Percentiles rank a stretch among this genome's conserved stretches.
Evolutionary conservation across 805 yeast species (phyloP).

Genomic region (Myxozyma melibiosi): DNA sequence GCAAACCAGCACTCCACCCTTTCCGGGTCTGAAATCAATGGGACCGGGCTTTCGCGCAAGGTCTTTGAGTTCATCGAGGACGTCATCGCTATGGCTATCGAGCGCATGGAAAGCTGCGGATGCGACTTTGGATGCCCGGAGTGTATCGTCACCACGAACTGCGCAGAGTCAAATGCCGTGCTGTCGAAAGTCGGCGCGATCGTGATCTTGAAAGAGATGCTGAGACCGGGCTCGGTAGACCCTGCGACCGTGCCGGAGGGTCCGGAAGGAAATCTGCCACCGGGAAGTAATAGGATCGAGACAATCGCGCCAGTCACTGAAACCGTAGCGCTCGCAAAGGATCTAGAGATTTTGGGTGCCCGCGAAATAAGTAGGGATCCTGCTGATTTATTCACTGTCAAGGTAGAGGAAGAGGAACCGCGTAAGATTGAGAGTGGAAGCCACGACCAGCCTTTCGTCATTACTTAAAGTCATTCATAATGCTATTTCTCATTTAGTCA

Average conservation of each 20-base stretch:
- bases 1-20: slow-evolving; percentile 2
- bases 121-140: slow-evolving; percentile 71
- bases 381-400: slow-evolving; percentile 9
- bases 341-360: slow-evolving; percentile 44
- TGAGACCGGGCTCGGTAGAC: neutral
- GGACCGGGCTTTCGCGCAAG: slow-evolving; percentile 67
- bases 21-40: neutral
- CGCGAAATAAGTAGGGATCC: slow-evolving; percentile 1
- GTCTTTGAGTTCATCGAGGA: slow-evolving; percentile 78
- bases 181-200: slow-evolving; percentile 85
- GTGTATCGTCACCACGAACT: slow-evolving; percentile 81
- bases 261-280: slow-evolving; percentile 77
- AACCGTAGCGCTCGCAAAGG: slow-evolving; percentile 62
- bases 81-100: slow-evolving; percentile 61
- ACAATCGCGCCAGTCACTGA: slow-evolving; percentile 61
- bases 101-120: slow-evolving; percentile 62
- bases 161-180: slow-evolving; percentile 80
- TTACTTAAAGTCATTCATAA: neutral
- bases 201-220: slow-evolving; percentile 62
- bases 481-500: neutral
- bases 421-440: neutral
- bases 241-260: slow-evolving; percentile 67
- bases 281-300: slow-evolving; percentile 54
- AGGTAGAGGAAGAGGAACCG: slow-evolving; percentile 4
- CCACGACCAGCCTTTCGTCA: neutral